Base-by-base conservation (phyloP, 495 filamentous ascomycete genomes). In the Penicillium egyptiacum region DNA sequence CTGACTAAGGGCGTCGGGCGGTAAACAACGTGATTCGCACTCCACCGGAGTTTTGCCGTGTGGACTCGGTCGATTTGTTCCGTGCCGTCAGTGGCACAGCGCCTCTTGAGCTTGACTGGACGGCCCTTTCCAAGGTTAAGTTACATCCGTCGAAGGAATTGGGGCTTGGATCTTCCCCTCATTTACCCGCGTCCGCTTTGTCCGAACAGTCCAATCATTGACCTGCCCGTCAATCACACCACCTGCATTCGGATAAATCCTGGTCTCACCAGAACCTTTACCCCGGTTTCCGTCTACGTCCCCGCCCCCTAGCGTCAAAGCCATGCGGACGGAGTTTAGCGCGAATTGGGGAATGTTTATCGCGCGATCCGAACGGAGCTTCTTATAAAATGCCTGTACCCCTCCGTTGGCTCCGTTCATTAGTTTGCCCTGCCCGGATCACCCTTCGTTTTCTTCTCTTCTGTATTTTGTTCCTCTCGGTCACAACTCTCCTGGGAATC, bases 341-440 rank as follows among this genome's bases (percentile, higher is more conserved):
- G 50, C 33, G 43, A 49, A 52, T 56, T 28, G 50, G 59, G 52
- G 53, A 63, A 60, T 62, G 57, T 42, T 61, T 61, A 53, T 59
- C 51, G 46, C 51, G 46, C 30, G 33, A 45, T 53, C 28, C 42
- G 56, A 47, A 46, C 53, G 49, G 44, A 59, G 57, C 54, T 58
- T 23, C 48, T 45, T n/a, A 53, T 69, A 69, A 59, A 67, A 69
- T 69, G 66, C 56, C 26, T 55, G 45, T 20, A 30, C 57, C 64
- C 66, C 66, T 68, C 60, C 54, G 65, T 50, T 68, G 50, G 55
- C 60, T 69, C 60, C 65, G 69, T 37, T 67, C 63, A 60, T 47
- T 72, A 41, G 50, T 75, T 46, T 73, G 63, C 51, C 69, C 66
- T 59, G 53, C 68, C 20, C 70, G 71, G 23, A 50, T 75, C 58